A percentile compares a stretch with the other conserved stretches of the same genome.
These are phyloP conservation scores for Mallotus nudiflorus DNA, from an alignment of 345 rosid species.

Conservation along the genomic window DNA sequence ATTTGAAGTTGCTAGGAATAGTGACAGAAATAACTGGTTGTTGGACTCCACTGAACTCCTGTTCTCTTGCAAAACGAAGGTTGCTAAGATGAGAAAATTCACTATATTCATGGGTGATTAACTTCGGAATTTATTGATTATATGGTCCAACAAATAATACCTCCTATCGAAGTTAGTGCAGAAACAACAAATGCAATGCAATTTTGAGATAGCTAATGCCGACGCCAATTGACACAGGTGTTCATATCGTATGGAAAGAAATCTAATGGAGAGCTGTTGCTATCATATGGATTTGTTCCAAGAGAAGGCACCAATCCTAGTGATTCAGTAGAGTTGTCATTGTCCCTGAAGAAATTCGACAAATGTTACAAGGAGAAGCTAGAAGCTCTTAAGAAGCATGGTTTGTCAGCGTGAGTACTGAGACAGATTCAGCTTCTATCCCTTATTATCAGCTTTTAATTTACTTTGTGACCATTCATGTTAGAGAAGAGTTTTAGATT, in stretches of 20 bases:
- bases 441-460: neutral
- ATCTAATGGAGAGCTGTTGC: conserved; percentile 86
- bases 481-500: neutral
- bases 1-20: neutral
- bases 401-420: conserved; percentile 64
- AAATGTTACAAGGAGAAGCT: conserved; percentile 74
- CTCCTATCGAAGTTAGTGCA: no score
- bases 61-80: neutral
- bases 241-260: conserved; percentile 95
- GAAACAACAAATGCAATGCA: no score
- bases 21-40: neutral
- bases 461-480: neutral
- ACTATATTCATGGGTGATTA: neutral
- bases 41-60: neutral
- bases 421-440: conserved; percentile 3
- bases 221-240: conserved; percentile 59
- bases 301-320: conserved; percentile 88
- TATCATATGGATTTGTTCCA: conserved; percentile 94
- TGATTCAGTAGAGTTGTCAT: conserved; percentile 80
- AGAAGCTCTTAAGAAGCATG: conserved; percentile 74
- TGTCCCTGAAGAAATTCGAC: conserved; percentile 73
- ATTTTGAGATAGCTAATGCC: neutral
- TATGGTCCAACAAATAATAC: no score
- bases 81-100: neutral
- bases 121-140: no score